Percentiles rank a stretch among this genome's conserved stretches.
phyloP scores from a whole-genome alignment of 176 grass and related monocot genomes.

The Aegilops sharonensis region DNA sequence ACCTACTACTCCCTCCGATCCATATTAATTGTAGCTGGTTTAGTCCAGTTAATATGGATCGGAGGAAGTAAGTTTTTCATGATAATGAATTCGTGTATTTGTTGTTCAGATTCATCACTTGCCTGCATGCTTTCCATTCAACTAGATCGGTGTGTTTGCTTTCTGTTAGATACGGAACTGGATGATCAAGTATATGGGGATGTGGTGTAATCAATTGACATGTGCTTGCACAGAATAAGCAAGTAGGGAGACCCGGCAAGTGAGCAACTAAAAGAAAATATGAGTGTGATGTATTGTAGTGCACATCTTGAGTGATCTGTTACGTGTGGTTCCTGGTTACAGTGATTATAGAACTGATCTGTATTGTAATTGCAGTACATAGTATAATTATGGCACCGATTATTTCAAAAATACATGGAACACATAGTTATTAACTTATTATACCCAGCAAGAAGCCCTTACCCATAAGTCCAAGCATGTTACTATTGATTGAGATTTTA shows the following conservation, averaged over 20 bases:
- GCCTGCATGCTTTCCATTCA: not conserved
- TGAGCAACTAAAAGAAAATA: not conserved
- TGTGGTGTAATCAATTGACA: too few relatives aligned
- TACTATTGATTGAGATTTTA: not conserved
- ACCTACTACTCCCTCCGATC: too few relatives aligned
- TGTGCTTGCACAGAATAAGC: not conserved
- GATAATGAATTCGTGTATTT: not conserved
- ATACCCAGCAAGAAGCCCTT: not conserved
- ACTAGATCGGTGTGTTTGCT: not conserved
- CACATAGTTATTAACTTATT: too few relatives aligned
- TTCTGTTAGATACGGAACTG: not conserved
- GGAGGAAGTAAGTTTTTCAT: not conserved
- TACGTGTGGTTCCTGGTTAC: too few relatives aligned
- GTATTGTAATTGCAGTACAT: too few relatives aligned
- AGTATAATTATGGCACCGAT: too few relatives aligned
- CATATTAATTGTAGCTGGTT: too few relatives aligned
- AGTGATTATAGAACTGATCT: too few relatives aligned
- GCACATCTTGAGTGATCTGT: too few relatives aligned
- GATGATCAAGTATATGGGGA: too few relatives aligned
- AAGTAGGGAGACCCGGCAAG: not conserved
- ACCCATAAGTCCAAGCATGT: not conserved
- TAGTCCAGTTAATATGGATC: too few relatives aligned
- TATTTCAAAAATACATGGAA: not conserved
- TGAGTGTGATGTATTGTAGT: too few relatives aligned
- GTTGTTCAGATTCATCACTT: not conserved